Percentiles rank a stretch among this genome's conserved stretches.
Evolutionary conservation across 2,329 filamentous ascomycete genomes (phyloP).

Genomic region (Phoma sp.): DNA sequence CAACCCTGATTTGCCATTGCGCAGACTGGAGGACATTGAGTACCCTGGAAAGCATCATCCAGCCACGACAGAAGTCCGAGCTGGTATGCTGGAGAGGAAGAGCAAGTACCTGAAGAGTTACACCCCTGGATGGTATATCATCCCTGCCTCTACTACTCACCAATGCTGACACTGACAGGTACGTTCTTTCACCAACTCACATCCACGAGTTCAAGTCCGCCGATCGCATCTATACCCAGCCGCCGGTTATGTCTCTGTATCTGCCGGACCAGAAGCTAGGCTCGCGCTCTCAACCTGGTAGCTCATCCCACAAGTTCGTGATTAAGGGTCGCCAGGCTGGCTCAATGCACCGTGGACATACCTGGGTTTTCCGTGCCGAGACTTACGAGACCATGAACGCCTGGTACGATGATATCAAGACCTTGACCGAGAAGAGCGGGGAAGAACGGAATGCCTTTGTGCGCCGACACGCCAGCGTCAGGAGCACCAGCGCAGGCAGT

Average conservation of each 20-base stretch:
- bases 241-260: conserved; percentile 95
- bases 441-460: conserved; percentile 91
- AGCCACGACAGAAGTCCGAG: conserved; percentile 82
- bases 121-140: conserved; percentile 84
- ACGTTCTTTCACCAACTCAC: conserved; percentile 94
- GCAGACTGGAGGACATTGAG: conserved; percentile 80
- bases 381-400: conserved; percentile 93
- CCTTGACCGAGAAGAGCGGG: conserved; percentile 84
- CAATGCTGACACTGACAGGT: conserved; percentile 63
- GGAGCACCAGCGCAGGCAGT: conserved; percentile 74
- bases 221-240: conserved; percentile 81
- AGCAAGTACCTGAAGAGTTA: conserved; percentile 99
- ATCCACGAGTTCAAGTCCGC: conserved; percentile 99
- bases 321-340: conserved; percentile 96
- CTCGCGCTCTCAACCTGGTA: conserved; percentile 82
- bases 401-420: conserved; percentile 94
- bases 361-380: conserved; percentile 73
- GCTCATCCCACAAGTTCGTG: conserved; percentile 95
- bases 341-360: conserved; percentile 81
- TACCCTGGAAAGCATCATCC: conserved; percentile 92
- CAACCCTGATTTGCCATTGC: conserved; percentile 80
- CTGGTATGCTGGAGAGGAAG: conserved; percentile 93
- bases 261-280: conserved; percentile 94
- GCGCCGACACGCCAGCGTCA: conserved; percentile 77
- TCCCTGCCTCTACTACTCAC: background rate